Percentiles rank a stretch among this genome's conserved stretches.
phyloP scores from a whole-genome alignment of 331 rosid species.

The Quercus tomentella region DNA sequence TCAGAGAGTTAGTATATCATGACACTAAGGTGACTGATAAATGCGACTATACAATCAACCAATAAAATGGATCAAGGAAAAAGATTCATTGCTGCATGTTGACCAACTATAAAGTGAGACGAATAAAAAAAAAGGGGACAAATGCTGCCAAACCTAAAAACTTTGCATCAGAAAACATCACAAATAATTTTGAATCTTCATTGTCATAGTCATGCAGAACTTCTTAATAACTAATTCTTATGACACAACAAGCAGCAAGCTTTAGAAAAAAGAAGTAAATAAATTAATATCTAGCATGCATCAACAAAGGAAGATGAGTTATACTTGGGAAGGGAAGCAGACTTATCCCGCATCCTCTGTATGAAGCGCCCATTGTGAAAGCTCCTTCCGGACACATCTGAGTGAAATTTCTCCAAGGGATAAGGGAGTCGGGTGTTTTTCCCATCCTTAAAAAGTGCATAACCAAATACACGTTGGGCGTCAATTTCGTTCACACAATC shows the following conservation, averaged over 20 bases:
- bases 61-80: too few species aligned
- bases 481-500: slow-evolving; percentile 88
- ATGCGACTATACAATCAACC: not conserved
- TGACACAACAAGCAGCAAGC: not conserved
- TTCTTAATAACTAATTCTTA: not conserved
- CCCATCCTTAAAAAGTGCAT: slow-evolving; percentile 95
- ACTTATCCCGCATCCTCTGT: slow-evolving; percentile 88
- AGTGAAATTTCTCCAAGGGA: slow-evolving; percentile 83
- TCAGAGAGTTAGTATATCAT: not conserved
- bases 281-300: not conserved
- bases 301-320: slow-evolving; percentile 8
- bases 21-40: not conserved
- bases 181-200: not conserved
- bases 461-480: slow-evolving; percentile 83
- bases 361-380: slow-evolving; percentile 97
- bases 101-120: not conserved
- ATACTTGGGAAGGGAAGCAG: slow-evolving; percentile 75
- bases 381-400: slow-evolving; percentile 90
- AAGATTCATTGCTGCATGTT: not conserved
- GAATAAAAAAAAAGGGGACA: not conserved
- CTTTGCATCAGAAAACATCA: not conserved
- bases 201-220: not conserved
- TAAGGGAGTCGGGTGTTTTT: slow-evolving; percentile 70
- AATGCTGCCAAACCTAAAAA: not conserved
- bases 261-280: not conserved